Conservation (phyloP, 345 rosid species). For the Populus tremula region DNA sequence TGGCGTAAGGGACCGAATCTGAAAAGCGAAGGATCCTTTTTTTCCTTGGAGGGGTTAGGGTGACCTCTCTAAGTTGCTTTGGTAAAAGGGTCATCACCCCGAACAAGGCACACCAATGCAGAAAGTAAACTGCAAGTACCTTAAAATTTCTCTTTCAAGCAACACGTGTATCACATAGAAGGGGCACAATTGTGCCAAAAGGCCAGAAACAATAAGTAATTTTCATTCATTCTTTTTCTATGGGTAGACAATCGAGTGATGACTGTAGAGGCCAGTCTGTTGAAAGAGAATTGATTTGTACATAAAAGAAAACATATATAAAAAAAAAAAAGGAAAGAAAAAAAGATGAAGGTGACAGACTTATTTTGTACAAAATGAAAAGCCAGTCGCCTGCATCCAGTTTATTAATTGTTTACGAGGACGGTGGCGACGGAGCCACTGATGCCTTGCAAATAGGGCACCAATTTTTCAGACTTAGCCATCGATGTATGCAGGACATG, state of each 20-base stretch:
- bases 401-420: constrained; percentile 13
- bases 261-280: constrained; percentile 13
- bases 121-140: not conserved
- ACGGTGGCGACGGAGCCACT: constrained; percentile 39
- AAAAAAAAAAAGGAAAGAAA: not conserved
- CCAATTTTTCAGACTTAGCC: constrained; percentile 93
- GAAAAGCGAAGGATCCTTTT: not conserved
- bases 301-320: constrained; percentile 13
- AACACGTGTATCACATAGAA: not conserved
- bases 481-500: constrained; percentile 58
- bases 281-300: constrained; percentile 31
- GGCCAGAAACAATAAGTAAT: constrained; percentile 9
- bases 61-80: not conserved
- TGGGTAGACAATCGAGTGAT: constrained; percentile 2
- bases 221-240: constrained; percentile 12
- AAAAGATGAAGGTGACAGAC: constrained; percentile 6
- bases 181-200: not conserved
- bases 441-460: constrained; percentile 86
- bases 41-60: not conserved
- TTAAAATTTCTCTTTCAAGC: not conserved
- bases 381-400: constrained; percentile 15
- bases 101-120: not conserved
- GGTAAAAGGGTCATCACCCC: not conserved
- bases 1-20: not conserved
- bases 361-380: constrained; percentile 38